Evolutionary conservation across 768 basidiomycete species (phyloP), one percentile per base, ranked within the genome.

Genomic region (Tricholoma saponaceum): DNA sequence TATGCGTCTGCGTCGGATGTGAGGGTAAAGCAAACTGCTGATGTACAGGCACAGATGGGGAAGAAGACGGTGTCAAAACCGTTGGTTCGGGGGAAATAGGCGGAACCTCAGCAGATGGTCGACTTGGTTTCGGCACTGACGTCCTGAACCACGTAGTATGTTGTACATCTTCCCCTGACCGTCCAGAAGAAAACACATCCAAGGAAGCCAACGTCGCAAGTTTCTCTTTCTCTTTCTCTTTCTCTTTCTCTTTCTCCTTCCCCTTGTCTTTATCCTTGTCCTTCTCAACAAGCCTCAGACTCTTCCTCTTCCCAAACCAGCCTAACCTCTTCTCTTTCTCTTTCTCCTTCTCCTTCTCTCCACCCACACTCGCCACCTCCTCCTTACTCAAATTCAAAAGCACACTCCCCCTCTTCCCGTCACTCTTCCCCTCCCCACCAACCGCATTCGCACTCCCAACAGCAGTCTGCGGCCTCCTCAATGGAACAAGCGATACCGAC

Each of bases 291-390:
- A 73, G 35, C 52, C 72, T 71, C 57, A 81, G 66, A 62, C 79
- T 83, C 68, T 79, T 84, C 52, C 82, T 76, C 66, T 79, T 81
- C 28, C 67, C 63, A 62, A 83, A 83, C 83, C 84, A 86, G 67
- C 74, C 72, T 10, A 43, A 8, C 41, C 12, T 43, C 18, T 43
- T 43, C 41, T 43, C 35, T 63, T 76, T 77, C 57, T 67, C 67
- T 57, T 69, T 71, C 22, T 43, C 51, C 28, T 78, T 64, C 66
- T 75, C 64, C 66, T 69, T 68, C 65, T 73, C 75, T 65, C 75
- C 75, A 23, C 55, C 57, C 51, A 46, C 30, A 32, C 30, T 9
- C 12, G 30, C 30, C 30, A 54, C 33, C 43, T 51, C 37, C 43
- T 52, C 43, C 18, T 23, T 23, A 18, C 50, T 52, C 30, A 39